Evolutionary conservation across 176 grass and related monocot species (phyloP).

Genomic region (Aegilops longissima): DNA sequence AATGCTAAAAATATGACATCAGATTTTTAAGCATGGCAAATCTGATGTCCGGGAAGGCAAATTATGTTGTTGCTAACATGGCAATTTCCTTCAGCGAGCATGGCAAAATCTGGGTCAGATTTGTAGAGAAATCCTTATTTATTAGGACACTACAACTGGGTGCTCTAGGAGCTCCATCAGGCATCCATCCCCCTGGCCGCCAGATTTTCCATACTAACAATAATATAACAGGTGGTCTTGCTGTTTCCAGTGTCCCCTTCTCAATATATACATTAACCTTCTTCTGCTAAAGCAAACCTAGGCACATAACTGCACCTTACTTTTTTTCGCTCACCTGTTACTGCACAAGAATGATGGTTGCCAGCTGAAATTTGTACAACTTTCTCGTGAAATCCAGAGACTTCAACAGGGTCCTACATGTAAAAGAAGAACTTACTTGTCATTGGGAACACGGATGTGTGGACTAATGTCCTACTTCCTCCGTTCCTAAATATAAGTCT

Average conservation of each 20-base stretch:
- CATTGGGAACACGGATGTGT: background rate
- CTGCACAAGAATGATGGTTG: conserved; percentile 78
- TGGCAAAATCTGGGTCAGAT: no score
- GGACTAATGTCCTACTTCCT: background rate
- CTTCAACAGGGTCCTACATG: conserved; percentile 72
- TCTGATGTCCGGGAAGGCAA: no score
- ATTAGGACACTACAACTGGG: background rate
- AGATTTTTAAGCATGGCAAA: no score
- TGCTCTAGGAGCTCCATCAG: background rate
- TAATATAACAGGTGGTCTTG: background rate
- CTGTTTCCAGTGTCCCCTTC: background rate
- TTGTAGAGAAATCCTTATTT: no score
- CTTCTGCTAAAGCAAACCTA: conserved; percentile 16
- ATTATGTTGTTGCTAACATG: no score
- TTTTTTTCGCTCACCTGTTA: conserved; percentile 69
- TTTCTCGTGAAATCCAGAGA: conserved; percentile 66
- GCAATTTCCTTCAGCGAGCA: no score
- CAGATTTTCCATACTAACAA: background rate
- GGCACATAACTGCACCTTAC: background rate
- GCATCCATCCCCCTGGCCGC: background rate
- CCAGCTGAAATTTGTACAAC: conserved; percentile 72
- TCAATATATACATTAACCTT: conserved; percentile 9
- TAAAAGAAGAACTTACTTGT: conserved; percentile 3
- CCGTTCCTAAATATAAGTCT: no score
- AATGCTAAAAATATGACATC: no score